Percentiles rank a stretch among this genome's conserved stretches.
Conservation (phyloP, 2,329 filamentous ascomycete species). For the Calonectria hawksworthii region DNA sequence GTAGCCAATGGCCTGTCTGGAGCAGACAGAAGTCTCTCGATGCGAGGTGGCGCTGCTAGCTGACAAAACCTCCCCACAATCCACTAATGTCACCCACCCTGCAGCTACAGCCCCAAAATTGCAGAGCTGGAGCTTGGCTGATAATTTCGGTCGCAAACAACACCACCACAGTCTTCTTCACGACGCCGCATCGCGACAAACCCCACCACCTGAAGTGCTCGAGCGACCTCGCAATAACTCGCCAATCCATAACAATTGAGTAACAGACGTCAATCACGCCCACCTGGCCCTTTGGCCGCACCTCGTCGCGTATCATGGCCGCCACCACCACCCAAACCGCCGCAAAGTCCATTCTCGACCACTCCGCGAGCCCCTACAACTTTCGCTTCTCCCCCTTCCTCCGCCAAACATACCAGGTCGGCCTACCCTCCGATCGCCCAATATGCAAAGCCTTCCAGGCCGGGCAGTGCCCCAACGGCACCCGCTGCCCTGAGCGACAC, state of each 20-base stretch:
- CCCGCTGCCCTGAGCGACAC: constrained; percentile 89
- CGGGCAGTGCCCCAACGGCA: constrained; percentile 88
- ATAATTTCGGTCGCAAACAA: neutral
- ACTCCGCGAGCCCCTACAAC: constrained; percentile 69
- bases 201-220: neutral
- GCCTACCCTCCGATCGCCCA: constrained; percentile 82
- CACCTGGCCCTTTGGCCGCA: constrained; percentile 29
- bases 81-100: constrained; percentile 14
- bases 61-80: constrained; percentile 33
- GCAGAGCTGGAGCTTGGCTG: constrained; percentile 19
- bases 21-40: neutral
- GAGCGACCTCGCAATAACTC: neutral
- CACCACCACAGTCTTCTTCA: constrained; percentile 7
- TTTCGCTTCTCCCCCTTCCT: constrained; percentile 93
- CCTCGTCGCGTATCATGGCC: constrained; percentile 45
- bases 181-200: neutral
- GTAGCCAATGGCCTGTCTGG: neutral
- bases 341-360: constrained; percentile 67
- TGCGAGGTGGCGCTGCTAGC: constrained; percentile 25
- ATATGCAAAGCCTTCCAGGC: constrained; percentile 89
- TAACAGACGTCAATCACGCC: neutral
- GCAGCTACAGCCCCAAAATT: constrained; percentile 24
- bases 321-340: constrained; percentile 43
- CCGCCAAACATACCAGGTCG: constrained; percentile 85
- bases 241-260: neutral